phyloP scores from a whole-genome alignment of 768 basidiomycete genomes.

The Chalciporus sphaerocephalus region DNA sequence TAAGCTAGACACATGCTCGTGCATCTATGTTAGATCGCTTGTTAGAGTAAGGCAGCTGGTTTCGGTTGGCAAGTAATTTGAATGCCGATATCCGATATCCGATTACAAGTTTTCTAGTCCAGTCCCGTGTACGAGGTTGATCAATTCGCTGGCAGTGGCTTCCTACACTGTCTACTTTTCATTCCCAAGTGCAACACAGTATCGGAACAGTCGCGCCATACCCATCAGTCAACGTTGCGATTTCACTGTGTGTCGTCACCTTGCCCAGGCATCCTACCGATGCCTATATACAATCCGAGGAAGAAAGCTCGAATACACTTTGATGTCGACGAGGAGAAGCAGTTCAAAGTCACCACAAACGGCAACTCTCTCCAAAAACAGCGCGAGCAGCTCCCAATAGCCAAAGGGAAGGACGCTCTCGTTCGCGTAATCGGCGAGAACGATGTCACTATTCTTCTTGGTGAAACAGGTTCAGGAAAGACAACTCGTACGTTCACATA shows the following conservation, averaged over 20 bases:
- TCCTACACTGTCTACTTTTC: neutral
- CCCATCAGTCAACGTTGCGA: too few species aligned
- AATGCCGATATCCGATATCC: slow-evolving; percentile 19
- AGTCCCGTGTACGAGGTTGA: neutral
- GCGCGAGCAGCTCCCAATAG: slow-evolving; percentile 71
- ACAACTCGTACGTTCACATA: slow-evolving; percentile 79
- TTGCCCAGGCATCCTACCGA: slow-evolving; percentile 3
- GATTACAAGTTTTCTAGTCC: slow-evolving; percentile 8
- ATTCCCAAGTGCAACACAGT: neutral
- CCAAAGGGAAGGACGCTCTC: slow-evolving; percentile 71
- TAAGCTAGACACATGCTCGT: neutral
- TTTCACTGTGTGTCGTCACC: too few species aligned
- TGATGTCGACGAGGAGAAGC: slow-evolving; percentile 18
- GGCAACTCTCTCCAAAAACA: slow-evolving; percentile 51
- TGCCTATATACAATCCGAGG: slow-evolving; percentile 23
- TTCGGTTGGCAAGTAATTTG: slow-evolving; percentile 6
- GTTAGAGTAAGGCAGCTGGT: neutral
- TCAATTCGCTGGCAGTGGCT: neutral
- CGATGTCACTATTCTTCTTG: slow-evolving; percentile 85
- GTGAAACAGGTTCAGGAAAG: slow-evolving; percentile 98
- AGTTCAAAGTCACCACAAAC: neutral
- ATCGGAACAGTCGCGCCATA: neutral
- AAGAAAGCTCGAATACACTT: slow-evolving; percentile 25
- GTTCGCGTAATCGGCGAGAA: slow-evolving; percentile 68
- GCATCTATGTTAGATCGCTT: slow-evolving; percentile 1